Evolutionary conservation across 371 early-diverging fungal species (phyloP).

Genomic region (Chytridiales sp.): DNA sequence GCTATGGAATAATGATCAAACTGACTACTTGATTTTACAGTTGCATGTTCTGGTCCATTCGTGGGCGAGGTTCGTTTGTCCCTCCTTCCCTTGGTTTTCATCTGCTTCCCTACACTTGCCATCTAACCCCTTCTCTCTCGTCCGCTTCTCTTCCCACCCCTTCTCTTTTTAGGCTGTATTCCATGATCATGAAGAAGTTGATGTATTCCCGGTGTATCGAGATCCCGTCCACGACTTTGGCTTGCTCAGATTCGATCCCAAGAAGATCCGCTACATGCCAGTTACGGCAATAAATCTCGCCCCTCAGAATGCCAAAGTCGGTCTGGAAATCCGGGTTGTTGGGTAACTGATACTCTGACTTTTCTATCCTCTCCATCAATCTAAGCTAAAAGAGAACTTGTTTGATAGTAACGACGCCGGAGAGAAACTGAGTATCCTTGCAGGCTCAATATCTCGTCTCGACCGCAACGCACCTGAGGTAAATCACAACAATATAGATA

Average conservation of each 20-base stretch:
- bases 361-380: background rate
- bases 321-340: conserved; percentile 88
- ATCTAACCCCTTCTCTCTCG: too few species aligned
- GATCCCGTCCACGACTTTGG: conserved; percentile 85
- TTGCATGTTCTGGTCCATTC: conserved; percentile 88
- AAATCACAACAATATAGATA: too few species aligned
- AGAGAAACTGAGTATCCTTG: conserved; percentile 86
- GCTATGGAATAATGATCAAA: too few species aligned
- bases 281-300: conserved; percentile 73
- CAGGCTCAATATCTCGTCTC: conserved; percentile 84
- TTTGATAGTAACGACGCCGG: conserved; percentile 77
- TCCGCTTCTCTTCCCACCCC: too few species aligned
- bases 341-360: conserved; percentile 48
- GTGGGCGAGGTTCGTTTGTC: too few species aligned
- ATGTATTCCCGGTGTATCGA: conserved; percentile 71
- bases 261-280: conserved; percentile 77
- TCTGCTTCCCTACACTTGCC: too few species aligned
- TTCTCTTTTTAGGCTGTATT: too few species aligned
- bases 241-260: conserved; percentile 80
- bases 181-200: conserved; percentile 88
- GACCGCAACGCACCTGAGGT: conserved; percentile 81
- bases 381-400: background rate
- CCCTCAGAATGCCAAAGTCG: conserved; percentile 83
- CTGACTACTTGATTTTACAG: too few species aligned
- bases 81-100: too few species aligned